Evolutionary conservation across 164 flowering plant species (phyloP), one percentile per base, ranked within the genome.

Genomic region (Warburgia ugandensis): DNA sequence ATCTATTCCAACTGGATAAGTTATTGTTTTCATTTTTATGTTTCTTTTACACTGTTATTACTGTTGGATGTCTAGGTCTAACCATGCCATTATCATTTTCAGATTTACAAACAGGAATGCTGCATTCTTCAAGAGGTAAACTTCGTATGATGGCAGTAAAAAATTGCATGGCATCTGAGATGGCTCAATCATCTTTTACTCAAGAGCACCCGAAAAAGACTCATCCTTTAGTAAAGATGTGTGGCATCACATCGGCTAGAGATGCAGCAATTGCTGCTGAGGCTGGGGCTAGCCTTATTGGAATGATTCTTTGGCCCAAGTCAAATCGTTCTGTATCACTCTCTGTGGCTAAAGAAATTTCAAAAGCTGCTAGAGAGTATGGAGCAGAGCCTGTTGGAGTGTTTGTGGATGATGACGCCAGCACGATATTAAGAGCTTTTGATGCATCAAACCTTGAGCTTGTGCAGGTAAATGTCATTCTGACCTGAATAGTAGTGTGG

Each of bases 301-400:
- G 97, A 54, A 88, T 86, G 99, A 88, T 86, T 60, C 39, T 92
- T 43, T 92, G 96, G 96, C 98, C 98, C 35, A 75, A 86, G 37
- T 85, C 96, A 22, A 92, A 84, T 58, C 95, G 95, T 31, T 86
- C 95, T 2, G 67, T 92, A 50, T 78, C 98, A 27, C 63, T 82
- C 40, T 56, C 80, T 0, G 71, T 72, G 42, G 95, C 95, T 11
- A 83, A 76, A 71, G 95, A 88, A 48, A 88, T 88, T 37, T 81
- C 96, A 29, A 83, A 71, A 60, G 84, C 72, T 61, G 89, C 91
- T 17, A 66, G 77, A 53, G 76, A 70, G 45, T 68, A 69, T 63
- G 98, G 95, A 35, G 96, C 89, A 45, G 54, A 76, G 55, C 97
- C 95, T 50, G 95, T 88, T 65, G 97, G 95, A 13, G 97, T 92